Base-by-base conservation (phyloP, 225 moss, liverwort and hornwort species). In the Marchantia paleacea region DNA sequence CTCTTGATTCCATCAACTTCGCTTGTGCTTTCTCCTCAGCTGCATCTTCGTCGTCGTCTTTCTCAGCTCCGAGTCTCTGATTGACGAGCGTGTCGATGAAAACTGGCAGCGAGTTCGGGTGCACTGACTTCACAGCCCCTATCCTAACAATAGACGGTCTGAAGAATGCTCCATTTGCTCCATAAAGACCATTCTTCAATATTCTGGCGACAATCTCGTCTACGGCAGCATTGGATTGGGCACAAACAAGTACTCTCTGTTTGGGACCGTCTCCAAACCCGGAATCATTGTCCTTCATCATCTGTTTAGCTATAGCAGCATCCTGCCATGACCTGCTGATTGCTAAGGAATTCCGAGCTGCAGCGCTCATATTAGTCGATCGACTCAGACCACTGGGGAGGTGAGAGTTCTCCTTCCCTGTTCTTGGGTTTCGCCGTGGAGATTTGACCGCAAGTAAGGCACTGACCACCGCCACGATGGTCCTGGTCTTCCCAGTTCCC, bases 191-290 rank as follows among this genome's bases (percentile, higher is more conserved):
- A 83, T 94, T 86, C 74, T 92, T 89, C 86, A 94, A 91, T 78
- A 99, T 85, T 77, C 99, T 88, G 65, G 90, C 78, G 54, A 94
- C 92, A 63, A 99, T 82, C 82, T 99, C 99, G 79, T 99, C 99
- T 47, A 99, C 99, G 28, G 95, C 99, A 55, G 92, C 99, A 86
- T 99, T 99, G 74, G 99, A 99, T 81, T 99, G 99, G n/a, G 99
- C 99, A 81, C 99, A 99, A 7, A 99, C 91, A 31, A 99, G 78
- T 20, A 99, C 81, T 75, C 94, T 91, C 73, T 86, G 89, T 80
- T 95, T 99, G 26, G 83, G 84, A 52, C 84, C 81, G 28, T 74
- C 82, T 66, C 28, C 84, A 82, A 80, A 84, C 81, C 73, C 74
- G 79, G 76, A 76, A 53, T 79, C 69, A 81, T n/a, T 72, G 72